These are phyloP conservation scores for Omphalotus guepiniiformis DNA, from an alignment of 768 basidiomycete species.

Conservation along the genomic window DNA sequence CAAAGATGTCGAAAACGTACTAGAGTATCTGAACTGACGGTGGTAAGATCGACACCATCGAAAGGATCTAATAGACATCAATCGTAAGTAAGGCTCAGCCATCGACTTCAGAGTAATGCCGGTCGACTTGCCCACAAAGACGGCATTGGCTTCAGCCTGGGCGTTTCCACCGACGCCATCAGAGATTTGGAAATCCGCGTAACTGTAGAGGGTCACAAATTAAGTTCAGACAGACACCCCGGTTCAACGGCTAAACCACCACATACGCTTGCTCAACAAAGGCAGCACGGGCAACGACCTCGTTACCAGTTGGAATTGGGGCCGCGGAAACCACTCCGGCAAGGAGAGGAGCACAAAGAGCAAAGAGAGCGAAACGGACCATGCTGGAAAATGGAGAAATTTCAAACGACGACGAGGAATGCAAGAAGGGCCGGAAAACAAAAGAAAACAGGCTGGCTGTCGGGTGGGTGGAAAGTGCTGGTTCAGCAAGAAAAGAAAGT, in stretches of 20 bases:
- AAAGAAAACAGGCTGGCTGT: conserved; percentile 11
- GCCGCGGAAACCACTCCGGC: conserved; percentile 13
- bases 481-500: conserved; percentile 12
- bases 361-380: conserved; percentile 19
- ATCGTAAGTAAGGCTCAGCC: neutral
- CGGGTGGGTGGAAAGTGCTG: conserved; percentile 6
- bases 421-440: conserved; percentile 1
- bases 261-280: conserved; percentile 19
- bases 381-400: conserved; percentile 11
- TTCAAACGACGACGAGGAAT: conserved; percentile 2
- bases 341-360: conserved; percentile 17
- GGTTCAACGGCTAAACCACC: neutral
- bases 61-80: conserved; percentile 21
- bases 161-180: conserved; percentile 33
- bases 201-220: conserved; percentile 19
- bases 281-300: conserved; percentile 7
- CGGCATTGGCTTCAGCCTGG: conserved; percentile 30
- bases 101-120: too few species aligned
- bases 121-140: conserved; percentile 26
- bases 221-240: too few species aligned
- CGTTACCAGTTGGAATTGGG: conserved; percentile 13
- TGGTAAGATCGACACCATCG: conserved; percentile 27
- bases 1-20: neutral
- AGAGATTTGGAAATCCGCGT: conserved; percentile 37
- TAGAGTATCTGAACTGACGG: conserved; percentile 23